These are phyloP conservation scores for Erysimum pusillum DNA, from an alignment of 441 rosid genomes.

Conservation along the genomic window DNA sequence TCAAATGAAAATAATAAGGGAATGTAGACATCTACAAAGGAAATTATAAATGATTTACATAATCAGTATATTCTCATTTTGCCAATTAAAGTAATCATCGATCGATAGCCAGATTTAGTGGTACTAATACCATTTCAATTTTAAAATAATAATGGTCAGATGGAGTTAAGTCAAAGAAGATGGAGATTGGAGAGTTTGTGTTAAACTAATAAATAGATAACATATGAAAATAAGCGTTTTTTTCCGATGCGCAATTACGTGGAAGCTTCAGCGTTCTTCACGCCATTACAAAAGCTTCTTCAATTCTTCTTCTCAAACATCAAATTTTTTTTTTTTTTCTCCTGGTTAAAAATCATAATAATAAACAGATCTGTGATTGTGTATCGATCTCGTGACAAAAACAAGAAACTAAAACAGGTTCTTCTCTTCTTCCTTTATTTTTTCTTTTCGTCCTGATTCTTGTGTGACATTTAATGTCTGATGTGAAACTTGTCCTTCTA, in stretches of 20 bases:
- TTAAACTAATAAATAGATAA: slow-evolving; percentile 22
- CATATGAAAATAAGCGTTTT: slow-evolving; percentile 32
- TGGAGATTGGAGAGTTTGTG: slow-evolving; percentile 19
- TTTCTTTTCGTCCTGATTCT: slow-evolving; percentile 30
- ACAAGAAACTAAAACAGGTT: slow-evolving; percentile 40
- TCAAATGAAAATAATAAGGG: too few relatives aligned
- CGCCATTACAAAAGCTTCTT: slow-evolving; percentile 40
- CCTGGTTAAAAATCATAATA: slow-evolving; percentile 13
- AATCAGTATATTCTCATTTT: too few relatives aligned
- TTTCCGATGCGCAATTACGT: slow-evolving; percentile 36
- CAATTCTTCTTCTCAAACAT: slow-evolving; percentile 38
- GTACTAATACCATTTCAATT: too few relatives aligned
- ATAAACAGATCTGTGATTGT: slow-evolving; percentile 37
- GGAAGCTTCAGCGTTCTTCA: slow-evolving; percentile 41
- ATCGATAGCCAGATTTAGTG: too few relatives aligned
- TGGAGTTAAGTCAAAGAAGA: slow-evolving; percentile 37
- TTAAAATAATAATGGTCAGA: not conserved
- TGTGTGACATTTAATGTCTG: slow-evolving; percentile 44
- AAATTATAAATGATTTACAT: too few relatives aligned
- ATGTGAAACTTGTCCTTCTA: slow-evolving; percentile 30
- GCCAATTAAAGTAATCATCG: too few relatives aligned
- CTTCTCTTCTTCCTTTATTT: slow-evolving; percentile 9
- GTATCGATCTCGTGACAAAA: slow-evolving; percentile 43
- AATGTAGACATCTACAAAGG: too few relatives aligned
- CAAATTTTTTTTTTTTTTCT: not conserved